These are phyloP conservation scores for Zygoascus meyerae DNA, from an alignment of 1,139 yeast species.

Conservation along the genomic window DNA sequence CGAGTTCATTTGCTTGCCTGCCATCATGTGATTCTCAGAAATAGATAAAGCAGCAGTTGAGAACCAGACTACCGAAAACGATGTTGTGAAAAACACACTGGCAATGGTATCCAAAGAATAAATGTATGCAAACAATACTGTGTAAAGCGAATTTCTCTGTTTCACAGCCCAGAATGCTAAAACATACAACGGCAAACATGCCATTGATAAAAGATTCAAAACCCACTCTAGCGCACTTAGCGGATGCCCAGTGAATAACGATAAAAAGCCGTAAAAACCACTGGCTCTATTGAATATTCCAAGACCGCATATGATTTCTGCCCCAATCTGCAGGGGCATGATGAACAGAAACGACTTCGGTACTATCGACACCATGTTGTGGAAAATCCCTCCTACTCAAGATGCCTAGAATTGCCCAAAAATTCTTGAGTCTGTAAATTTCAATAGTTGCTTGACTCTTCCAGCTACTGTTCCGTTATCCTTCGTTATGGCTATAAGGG, in stretches of 20 bases:
- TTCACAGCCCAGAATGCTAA: slow-evolving; percentile 51
- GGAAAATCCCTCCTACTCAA: background rate
- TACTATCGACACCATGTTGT: slow-evolving; percentile 18
- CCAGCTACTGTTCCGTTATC: too few relatives aligned
- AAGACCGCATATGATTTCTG: slow-evolving; percentile 72
- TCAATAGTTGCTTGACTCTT: too few relatives aligned
- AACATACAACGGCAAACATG: slow-evolving; percentile 60
- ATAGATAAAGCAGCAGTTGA: slow-evolving; percentile 21
- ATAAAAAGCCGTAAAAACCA: slow-evolving; percentile 80
- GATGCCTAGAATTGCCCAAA: background rate
- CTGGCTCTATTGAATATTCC: slow-evolving; percentile 84
- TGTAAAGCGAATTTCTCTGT: slow-evolving; percentile 44
- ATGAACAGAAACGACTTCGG: slow-evolving; percentile 46
- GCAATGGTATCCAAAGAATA: slow-evolving; percentile 63
- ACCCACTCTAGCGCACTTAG: slow-evolving; percentile 79
- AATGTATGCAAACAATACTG: slow-evolving; percentile 57
- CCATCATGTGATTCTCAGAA: background rate
- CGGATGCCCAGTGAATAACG: slow-evolving; percentile 83
- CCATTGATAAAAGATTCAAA: slow-evolving; percentile 60
- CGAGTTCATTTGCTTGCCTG: slow-evolving; percentile 1
- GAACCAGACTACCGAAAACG: slow-evolving; percentile 76
- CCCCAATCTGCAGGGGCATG: slow-evolving; percentile 80
- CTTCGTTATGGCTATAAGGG: too few relatives aligned
- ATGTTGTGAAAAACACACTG: slow-evolving; percentile 63
- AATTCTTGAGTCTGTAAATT: background rate